phyloP scores from a whole-genome alignment of 2,329 filamentous ascomycete genomes.

The Juglanconis oblonga region DNA sequence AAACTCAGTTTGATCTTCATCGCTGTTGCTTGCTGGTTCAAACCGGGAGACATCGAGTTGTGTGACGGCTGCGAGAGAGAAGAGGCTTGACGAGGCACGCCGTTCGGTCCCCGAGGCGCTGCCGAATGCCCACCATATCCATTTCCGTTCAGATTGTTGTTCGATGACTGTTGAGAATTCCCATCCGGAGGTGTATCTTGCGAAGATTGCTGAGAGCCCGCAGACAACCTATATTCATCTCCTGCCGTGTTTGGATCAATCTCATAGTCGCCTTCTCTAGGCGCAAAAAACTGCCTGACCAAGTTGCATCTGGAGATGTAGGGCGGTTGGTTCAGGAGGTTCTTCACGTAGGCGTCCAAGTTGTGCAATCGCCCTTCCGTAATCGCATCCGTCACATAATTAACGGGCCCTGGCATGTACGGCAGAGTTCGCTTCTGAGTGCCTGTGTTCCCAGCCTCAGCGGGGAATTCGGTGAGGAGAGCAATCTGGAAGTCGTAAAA shows the following conservation, averaged over 20 bases:
- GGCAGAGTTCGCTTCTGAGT: conserved; percentile 78
- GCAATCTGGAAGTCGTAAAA: conserved; percentile 99
- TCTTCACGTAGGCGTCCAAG: conserved; percentile 92
- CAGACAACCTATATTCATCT: conserved; percentile 73
- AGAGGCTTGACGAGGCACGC: conserved; percentile 43
- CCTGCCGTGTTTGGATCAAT: conserved; percentile 67
- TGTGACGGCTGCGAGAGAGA: conserved; percentile 52
- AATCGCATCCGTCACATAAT: conserved; percentile 96
- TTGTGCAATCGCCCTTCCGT: conserved; percentile 91
- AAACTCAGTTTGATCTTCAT: conserved; percentile 97
- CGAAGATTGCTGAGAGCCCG: conserved; percentile 65
- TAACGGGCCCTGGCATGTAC: conserved; percentile 97
- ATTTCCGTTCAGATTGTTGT: conserved; percentile 59
- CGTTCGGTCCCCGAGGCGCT: conserved; percentile 38
- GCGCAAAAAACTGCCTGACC: conserved; percentile 87
- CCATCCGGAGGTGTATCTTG: conserved; percentile 58
- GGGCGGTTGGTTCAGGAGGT: conserved; percentile 74
- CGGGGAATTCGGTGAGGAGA: conserved; percentile 85
- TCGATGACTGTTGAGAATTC: conserved; percentile 63
- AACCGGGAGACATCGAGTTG: conserved; percentile 52
- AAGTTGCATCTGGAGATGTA: conserved; percentile 83
- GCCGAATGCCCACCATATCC: conserved; percentile 52
- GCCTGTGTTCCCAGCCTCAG: conserved; percentile 85
- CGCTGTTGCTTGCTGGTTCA: conserved; percentile 46
- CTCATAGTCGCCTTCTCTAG: conserved; percentile 88